Base-by-base conservation (phyloP, 495 filamentous ascomycete species). In the Penicillium lividum region DNA sequence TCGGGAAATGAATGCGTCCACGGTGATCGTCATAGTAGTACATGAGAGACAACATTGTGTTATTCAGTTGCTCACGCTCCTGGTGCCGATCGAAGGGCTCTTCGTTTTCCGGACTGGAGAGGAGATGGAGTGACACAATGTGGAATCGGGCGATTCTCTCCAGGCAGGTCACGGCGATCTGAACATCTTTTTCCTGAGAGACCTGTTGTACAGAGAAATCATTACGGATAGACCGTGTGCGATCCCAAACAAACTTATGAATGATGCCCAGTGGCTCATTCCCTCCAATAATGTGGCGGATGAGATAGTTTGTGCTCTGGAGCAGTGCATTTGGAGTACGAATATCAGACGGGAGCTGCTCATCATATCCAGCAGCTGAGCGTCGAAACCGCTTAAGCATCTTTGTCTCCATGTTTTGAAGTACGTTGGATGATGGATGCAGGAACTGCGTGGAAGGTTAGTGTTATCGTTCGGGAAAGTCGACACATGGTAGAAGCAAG, bases 141-240 rank as follows among this genome's bases (percentile, higher is more conserved):
- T 98, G 95, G 56, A 97, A 96, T 38, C 95, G 88, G 15, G 90
- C 88, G 53, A 97, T 96, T 15, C 87, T 83, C 71, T 98, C 94
- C 40, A 95, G 87, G 66, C 91, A 95, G 38, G 88, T 86, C 1
- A 97, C 84, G 4, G 85, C 83, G 10, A 80, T 80, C 33, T 82
- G 77, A n/a, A 92, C 82, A 58, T 87, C 79, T 38, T 84, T 79
- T 48, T 87, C 81, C 7, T 86, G 83, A 0, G 85, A 86, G 33
- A 92, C 78, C 62, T 90, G 86, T 63, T 97, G 92, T 51, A 96
- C 90, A 1, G 92, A 93, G 63, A 97, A 95, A 68, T 99, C 95
- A 60, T 94, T 93, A 30, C 95, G 85, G 56, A 99, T 88, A 7
- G 90, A 91, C 56, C 95, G 80, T 22, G 93, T 96, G 22, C 95